Evolutionary conservation across 2,329 filamentous ascomycete genomes (phyloP), one percentile per base, ranked within the genome.

Genomic region (Coniochaeta sp.): DNA sequence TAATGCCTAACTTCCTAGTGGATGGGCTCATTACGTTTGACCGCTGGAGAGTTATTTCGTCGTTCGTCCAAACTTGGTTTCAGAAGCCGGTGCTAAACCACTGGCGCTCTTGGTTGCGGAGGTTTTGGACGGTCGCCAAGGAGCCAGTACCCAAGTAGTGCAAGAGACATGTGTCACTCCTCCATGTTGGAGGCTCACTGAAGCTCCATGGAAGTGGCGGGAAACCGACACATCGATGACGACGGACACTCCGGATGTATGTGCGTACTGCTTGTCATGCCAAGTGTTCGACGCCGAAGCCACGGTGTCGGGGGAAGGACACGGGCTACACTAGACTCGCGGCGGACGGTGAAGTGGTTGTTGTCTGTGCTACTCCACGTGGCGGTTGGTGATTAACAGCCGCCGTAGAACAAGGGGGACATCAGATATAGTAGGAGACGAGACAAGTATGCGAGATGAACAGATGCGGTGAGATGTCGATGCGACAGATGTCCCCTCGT

Each of bases 31-130:
- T n/a, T n/a, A n/a, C n/a, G n/a, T n/a, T n/a, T n/a, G n/a, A n/a
- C n/a, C n/a, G n/a, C n/a, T n/a, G n/a, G n/a, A n/a, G n/a, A n/a
- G n/a, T n/a, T n/a, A n/a, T n/a, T n/a, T n/a, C n/a, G n/a, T n/a
- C n/a, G n/a, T n/a, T 42, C 22, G 38, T 42, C 38, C 38, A 42
- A 42, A 42, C 38, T 42, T 42, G 38, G 38, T 42, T 42, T 42
- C 38, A 26, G 38, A 22, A 42, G 38, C 38, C 38, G 38, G 38
- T 24, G 38, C 38, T 42, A 42, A 42, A 24, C 18, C 12, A 3
- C 38, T 14, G n/a, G 4, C 3, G 2, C 22, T 26, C 7, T 42
- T 12, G 31, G 10, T 42, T 42, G 12, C 10, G 18, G 10, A 42
- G 38, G 6, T 42, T 16, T 22, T 22, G n/a, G 20, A 24, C 3